Percentiles rank a stretch among this genome's conserved stretches.
Conservation (phyloP, 305 asterid genomes). For the Caryopteris hybrid region DNA sequence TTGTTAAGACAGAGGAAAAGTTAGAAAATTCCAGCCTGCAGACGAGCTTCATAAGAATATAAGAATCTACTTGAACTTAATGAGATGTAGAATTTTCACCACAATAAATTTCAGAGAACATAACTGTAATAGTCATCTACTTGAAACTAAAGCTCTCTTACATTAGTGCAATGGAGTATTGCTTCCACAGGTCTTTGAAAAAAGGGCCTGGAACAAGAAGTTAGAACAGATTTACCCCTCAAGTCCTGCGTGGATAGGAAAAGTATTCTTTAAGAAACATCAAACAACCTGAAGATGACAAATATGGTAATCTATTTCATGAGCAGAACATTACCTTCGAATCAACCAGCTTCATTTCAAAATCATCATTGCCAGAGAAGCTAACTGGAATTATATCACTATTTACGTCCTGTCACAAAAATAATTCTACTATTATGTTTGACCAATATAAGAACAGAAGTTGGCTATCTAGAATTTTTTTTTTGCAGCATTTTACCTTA, state of each 20-base stretch:
- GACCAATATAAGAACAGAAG: conserved; percentile 12
- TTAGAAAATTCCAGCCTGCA: not conserved
- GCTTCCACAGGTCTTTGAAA: conserved; percentile 29
- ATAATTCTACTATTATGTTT: conserved; percentile 7
- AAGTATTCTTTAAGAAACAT: conserved; percentile 5
- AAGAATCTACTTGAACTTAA: not conserved
- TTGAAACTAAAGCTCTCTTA: conserved; percentile 21
- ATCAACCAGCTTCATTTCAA: conserved; percentile 42
- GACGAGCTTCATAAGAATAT: not conserved
- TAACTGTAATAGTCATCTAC: not conserved
- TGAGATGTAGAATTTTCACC: not conserved
- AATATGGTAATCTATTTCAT: conserved; percentile 7
- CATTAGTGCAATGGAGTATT: conserved; percentile 23
- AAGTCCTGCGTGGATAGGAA: conserved; percentile 33
- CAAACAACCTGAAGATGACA: conserved; percentile 20
- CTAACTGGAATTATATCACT: conserved; percentile 35
- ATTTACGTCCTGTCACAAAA: conserved; percentile 31
- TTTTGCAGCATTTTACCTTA: conserved; percentile 35
- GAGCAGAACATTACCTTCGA: conserved; percentile 31
- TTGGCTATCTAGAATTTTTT: not conserved
- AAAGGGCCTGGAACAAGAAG: conserved; percentile 30
- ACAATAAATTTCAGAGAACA: not conserved
- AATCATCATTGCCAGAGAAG: conserved; percentile 44
- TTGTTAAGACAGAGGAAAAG: not conserved
- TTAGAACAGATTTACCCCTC: conserved; percentile 31